Conservation (phyloP, 352 stramenopile genomes). For the Phytophthora palmivora region DNA sequence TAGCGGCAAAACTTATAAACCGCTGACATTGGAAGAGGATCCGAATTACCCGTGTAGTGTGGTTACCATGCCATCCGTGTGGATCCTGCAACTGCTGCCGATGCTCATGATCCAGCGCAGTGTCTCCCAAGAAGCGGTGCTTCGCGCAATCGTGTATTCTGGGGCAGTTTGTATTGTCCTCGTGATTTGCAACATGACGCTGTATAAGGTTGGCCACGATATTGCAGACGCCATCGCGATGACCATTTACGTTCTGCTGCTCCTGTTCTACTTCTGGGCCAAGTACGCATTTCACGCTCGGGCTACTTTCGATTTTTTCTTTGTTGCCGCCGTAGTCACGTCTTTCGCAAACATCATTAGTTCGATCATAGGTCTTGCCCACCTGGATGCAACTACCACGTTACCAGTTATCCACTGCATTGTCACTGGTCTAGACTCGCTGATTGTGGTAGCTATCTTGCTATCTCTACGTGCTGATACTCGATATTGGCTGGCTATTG, state of each 20-base stretch:
- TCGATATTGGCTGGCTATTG: conserved; percentile 85
- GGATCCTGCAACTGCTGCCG: conserved; percentile 80
- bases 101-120: conserved; percentile 89
- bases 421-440: conserved; percentile 57
- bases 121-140: conserved; percentile 77
- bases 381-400: conserved; percentile 28
- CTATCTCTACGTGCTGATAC: conserved; percentile 84
- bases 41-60: conserved; percentile 68
- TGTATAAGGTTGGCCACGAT: conserved; percentile 57
- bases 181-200: conserved; percentile 63
- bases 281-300: conserved; percentile 84
- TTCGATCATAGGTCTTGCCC: conserved; percentile 52
- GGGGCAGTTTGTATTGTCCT: conserved; percentile 63
- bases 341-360: conserved; percentile 55
- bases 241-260: conserved; percentile 55
- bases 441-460: conserved; percentile 75
- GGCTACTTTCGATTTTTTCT: conserved; percentile 87
- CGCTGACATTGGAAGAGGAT: conserved; percentile 21
- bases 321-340: conserved; percentile 62
- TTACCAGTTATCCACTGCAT: conserved; percentile 59
- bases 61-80: conserved; percentile 62
- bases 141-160: conserved; percentile 76
- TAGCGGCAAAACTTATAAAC: conserved; percentile 20
- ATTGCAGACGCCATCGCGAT: conserved; percentile 65
- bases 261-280: conserved; percentile 80